phyloP scores from a whole-genome alignment of 768 basidiomycete species.

The Amanita thiersii region DNA sequence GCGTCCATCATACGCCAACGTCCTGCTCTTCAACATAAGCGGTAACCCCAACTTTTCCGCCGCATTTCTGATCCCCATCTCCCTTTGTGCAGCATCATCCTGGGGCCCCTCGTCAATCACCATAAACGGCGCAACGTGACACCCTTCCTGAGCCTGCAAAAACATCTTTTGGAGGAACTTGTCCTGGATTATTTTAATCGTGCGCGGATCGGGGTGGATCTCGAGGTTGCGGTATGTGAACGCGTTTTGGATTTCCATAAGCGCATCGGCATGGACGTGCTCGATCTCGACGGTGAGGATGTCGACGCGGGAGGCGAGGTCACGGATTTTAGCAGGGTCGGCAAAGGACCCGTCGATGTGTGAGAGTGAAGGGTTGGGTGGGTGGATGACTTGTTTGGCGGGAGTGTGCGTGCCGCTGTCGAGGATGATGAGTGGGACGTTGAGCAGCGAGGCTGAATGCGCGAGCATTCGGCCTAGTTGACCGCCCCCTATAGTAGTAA shows the following conservation, averaged over 20 bases:
- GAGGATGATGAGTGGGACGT: constrained; percentile 76
- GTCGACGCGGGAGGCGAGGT: constrained; percentile 75
- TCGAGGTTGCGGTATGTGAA: constrained; percentile 21
- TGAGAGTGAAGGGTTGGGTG: constrained; percentile 33
- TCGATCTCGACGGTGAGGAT: constrained; percentile 95
- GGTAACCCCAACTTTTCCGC: constrained; percentile 66
- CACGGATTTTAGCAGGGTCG: constrained; percentile 67
- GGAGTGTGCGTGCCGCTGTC: constrained; percentile 76
- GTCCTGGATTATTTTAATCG: constrained; percentile 85
- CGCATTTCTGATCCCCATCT: constrained; percentile 43
- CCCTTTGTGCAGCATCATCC: constrained; percentile 29
- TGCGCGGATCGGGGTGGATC: constrained; percentile 75
- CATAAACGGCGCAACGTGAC: constrained; percentile 56
- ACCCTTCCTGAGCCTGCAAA: constrained; percentile 52
- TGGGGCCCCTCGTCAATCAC: too few relatives aligned
- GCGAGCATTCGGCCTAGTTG: constrained; percentile 98
- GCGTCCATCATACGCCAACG: constrained; percentile 90
- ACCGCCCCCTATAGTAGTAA: constrained; percentile 66
- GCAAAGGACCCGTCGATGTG: constrained; percentile 91
- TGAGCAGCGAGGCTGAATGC: constrained; percentile 80
- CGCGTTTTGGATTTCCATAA: constrained; percentile 48
- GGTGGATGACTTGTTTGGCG: constrained; percentile 80
- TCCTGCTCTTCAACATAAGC: constrained; percentile 94
- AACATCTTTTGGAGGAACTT: constrained; percentile 71
- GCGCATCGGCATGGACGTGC: constrained; percentile 76